Conservation (phyloP, 768 basidiomycete genomes). For the Dictyophora rubrovolvata region DNA sequence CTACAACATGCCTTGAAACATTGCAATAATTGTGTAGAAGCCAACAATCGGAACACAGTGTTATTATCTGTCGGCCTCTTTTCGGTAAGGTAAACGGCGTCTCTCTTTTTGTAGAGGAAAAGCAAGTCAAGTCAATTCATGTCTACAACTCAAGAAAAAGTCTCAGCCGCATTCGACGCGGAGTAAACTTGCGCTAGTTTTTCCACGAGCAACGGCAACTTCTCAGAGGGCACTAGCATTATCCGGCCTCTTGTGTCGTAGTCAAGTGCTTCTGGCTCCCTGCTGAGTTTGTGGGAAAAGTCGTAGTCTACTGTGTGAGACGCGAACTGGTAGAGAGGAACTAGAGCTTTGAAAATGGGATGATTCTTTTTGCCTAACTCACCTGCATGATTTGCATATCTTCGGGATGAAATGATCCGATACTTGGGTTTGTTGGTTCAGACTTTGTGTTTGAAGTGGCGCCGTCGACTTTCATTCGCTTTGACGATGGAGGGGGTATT, state of each 20-base stretch:
- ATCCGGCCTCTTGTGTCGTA: constrained; percentile 58
- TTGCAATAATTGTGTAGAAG: no score
- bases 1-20: no score
- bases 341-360: background rate
- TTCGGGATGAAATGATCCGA: constrained; percentile 70
- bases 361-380: constrained; percentile 13
- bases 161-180: no score
- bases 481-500: constrained; percentile 28
- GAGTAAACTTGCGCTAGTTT: no score
- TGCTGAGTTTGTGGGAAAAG: constrained; percentile 41
- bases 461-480: constrained; percentile 23
- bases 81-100: no score
- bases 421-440: constrained; percentile 56
- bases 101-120: no score
- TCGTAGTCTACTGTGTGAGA: constrained; percentile 40
- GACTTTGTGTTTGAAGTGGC: constrained; percentile 15
- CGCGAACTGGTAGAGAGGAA: constrained; percentile 31
- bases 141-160: no score
- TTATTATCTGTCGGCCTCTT: no score
- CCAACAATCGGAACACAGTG: no score
- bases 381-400: constrained; percentile 68
- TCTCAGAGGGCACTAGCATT: constrained; percentile 37
- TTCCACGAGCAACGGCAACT: constrained; percentile 31
- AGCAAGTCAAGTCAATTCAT: no score
- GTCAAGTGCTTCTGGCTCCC: constrained; percentile 61